Evolutionary conservation across 441 rosid species (phyloP), one percentile per base, ranked within the genome.

Genomic region (Macaranga tanarius): DNA sequence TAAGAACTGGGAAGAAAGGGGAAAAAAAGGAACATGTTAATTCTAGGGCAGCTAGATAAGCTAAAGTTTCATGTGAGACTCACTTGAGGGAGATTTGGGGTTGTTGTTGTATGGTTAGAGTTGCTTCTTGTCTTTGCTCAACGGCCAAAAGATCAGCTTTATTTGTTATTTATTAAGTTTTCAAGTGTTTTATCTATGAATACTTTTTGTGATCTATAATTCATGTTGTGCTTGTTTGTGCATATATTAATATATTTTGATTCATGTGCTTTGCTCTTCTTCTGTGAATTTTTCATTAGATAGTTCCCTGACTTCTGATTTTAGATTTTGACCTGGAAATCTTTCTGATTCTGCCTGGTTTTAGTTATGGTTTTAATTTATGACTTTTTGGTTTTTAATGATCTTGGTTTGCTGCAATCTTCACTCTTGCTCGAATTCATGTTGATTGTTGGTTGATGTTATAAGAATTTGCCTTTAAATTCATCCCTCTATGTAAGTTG

Each of bases 201-300:
- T 70, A 26, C 4, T 31, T 45, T 28, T 59, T 28, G 13, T 58
- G 50, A 25, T n/a, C 76, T 56, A 44, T 57, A 28, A 60, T 57
- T 45, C 22, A 57, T 56, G 6, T 48, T 34, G 2, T 67, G 22
- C 28, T 17, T 54, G 13, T 34, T 20, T n/a, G 16, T 28, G 54
- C 0, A 13, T 17, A 25, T 28, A 10, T 51, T 52, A 6, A 6
- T 58, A 9, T 62, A 9, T 62, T 26, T 42, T 44, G 31, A 63
- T 63, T 11, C 6, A 63, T 63, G 26, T 20, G 28, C 52, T 42
- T 44, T 44, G 4, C 5, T 4, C 38, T 1, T 62, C 23, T 40
- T 17, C 65, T 54, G 45, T 15, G 10, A 58, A 25, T 38, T 58
- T 10, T 25, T 44, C 5, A 23, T 22, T 44, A 44, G 26, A 4